phyloP scores from a whole-genome alignment of 495 filamentous ascomycete genomes.

The Penicillium turbatum region DNA sequence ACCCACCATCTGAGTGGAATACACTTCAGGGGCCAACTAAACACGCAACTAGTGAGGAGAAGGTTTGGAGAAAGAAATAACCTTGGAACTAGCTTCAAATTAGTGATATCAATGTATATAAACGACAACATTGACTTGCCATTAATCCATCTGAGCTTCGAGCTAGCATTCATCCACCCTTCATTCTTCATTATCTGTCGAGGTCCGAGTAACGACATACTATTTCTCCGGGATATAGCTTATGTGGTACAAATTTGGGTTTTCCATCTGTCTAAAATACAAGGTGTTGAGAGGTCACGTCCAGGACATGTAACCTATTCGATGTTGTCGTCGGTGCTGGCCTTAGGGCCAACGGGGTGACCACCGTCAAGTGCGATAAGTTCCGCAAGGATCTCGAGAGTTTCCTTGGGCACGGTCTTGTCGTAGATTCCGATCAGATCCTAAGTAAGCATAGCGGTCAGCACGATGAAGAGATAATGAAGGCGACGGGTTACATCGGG shows the following conservation, averaged over 20 bases:
- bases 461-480: background rate
- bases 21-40: too few species aligned
- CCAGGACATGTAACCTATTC: conserved; percentile 25
- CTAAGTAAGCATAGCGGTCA: conserved; percentile 18
- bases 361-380: conserved; percentile 85
- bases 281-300: conserved; percentile 2
- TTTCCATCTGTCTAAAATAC: conserved; percentile 9
- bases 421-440: conserved; percentile 67
- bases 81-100: too few species aligned
- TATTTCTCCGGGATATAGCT: background rate
- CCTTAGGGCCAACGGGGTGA: conserved; percentile 45
- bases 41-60: too few species aligned
- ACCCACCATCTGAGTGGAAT: too few species aligned
- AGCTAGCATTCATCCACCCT: background rate
- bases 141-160: background rate
- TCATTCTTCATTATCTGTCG: background rate
- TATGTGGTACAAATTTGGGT: conserved; percentile 9
- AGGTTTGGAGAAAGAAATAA: too few species aligned
- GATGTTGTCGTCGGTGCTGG: conserved; percentile 37
- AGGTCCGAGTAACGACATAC: background rate
- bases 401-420: conserved; percentile 93
- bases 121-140: too few species aligned
- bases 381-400: conserved; percentile 91
- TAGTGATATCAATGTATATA: too few species aligned
- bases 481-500: background rate